Percentiles rank a stretch among this genome's conserved stretches.
Conservation (phyloP, 2,329 filamentous ascomycete species). For the Claviceps sorghi region DNA sequence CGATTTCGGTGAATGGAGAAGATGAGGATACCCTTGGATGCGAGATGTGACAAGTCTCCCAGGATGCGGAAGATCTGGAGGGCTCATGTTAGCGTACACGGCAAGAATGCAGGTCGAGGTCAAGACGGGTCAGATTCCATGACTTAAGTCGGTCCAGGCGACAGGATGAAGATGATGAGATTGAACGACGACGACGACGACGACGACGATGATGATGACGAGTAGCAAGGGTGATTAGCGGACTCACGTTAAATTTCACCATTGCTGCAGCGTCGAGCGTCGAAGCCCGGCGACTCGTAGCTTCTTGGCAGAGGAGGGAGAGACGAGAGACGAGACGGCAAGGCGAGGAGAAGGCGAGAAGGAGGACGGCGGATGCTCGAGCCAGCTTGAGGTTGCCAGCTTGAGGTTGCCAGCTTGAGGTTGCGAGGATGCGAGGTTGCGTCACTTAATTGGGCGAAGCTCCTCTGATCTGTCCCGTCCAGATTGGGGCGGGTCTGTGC, state of each 20-base stretch:
- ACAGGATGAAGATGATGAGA: neutral
- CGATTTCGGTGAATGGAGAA: slow-evolving; percentile 78
- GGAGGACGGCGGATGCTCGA: neutral
- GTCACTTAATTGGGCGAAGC: slow-evolving; percentile 2
- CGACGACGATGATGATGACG: neutral
- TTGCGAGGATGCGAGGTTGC: neutral
- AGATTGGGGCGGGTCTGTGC: no score
- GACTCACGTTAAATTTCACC: slow-evolving; percentile 27
- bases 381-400: neutral
- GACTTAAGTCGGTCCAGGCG: no score
- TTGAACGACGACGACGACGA: neutral
- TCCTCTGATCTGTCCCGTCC: neutral
- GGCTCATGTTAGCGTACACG: neutral
- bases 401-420: neutral
- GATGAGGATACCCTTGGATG: slow-evolving; percentile 82
- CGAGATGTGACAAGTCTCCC: slow-evolving; percentile 71
- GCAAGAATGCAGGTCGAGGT: neutral
- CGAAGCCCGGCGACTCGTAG: neutral
- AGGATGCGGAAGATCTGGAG: slow-evolving; percentile 54
- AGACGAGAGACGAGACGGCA: neutral
- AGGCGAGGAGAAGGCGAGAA: neutral
- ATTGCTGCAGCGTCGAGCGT: slow-evolving; percentile 16
- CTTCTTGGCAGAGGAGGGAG: neutral
- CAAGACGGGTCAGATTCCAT: no score
- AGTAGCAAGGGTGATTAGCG: neutral